Percentiles rank a stretch among this genome's conserved stretches.
Evolutionary conservation across 768 basidiomycete genomes (phyloP).

Genomic region (Leucosporidium creatinivorum): DNA sequence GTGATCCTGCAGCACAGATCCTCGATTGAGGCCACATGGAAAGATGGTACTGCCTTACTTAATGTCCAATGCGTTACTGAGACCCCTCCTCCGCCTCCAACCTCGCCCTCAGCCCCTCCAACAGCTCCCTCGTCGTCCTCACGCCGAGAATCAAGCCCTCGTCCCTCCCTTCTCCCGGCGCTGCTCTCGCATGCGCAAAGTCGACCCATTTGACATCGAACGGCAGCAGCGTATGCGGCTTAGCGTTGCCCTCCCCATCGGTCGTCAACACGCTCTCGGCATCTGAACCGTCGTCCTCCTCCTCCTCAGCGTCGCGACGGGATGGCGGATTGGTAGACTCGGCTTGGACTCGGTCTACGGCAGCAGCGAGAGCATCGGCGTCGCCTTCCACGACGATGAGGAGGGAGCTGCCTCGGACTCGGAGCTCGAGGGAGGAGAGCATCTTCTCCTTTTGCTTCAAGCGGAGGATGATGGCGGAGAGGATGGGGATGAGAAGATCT

Average conservation of each 20-base stretch:
- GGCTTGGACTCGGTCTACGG: slow-evolving; percentile 35
- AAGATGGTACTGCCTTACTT: too few relatives aligned
- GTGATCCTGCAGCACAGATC: too few relatives aligned
- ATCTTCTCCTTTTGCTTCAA: slow-evolving; percentile 46
- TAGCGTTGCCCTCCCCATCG: slow-evolving; percentile 29
- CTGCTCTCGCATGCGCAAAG: slow-evolving; percentile 74
- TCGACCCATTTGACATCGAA: slow-evolving; percentile 77
- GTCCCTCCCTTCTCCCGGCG: slow-evolving; percentile 63
- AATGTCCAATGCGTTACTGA: too few relatives aligned
- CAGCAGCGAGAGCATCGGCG: slow-evolving; percentile 42
- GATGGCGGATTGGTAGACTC: slow-evolving; percentile 38
- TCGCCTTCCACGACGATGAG: slow-evolving; percentile 74
- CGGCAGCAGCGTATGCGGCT: slow-evolving; percentile 40
- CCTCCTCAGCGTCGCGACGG: slow-evolving; percentile 36
- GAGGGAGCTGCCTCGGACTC: slow-evolving; percentile 75
- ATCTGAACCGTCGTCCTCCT: slow-evolving; percentile 40
- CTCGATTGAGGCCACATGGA: too few relatives aligned
- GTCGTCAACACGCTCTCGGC: slow-evolving; percentile 20
- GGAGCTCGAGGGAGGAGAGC: slow-evolving; percentile 55
- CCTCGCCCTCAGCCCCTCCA: slow-evolving; percentile 15
- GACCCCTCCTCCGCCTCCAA: too few relatives aligned
- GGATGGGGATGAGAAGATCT: slow-evolving; percentile 46
- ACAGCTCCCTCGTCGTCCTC: slow-evolving; percentile 55
- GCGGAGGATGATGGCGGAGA: slow-evolving; percentile 51
- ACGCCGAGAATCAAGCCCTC: slow-evolving; percentile 68